These are phyloP conservation scores for Candida tallmaniae DNA, from an alignment of 805 yeast genomes.

Conservation along the genomic window DNA sequence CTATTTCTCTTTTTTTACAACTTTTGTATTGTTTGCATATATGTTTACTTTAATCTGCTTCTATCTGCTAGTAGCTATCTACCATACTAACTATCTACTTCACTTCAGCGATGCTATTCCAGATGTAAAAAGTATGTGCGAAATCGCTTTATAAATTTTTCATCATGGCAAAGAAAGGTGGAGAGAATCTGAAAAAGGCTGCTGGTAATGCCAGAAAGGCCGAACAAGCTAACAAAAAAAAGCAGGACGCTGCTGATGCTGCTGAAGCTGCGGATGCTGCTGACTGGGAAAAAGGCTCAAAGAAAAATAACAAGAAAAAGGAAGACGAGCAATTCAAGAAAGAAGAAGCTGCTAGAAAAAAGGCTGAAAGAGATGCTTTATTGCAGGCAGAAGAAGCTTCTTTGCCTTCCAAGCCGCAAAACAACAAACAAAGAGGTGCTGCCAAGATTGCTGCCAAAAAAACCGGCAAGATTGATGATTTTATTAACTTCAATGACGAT, in stretches of 20 bases:
- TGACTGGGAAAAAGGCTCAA: slow-evolving; percentile 69
- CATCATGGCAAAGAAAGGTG: slow-evolving; percentile 45
- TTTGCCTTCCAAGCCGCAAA: slow-evolving; percentile 52
- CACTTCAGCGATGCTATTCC: too few species aligned
- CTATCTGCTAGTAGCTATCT: too few species aligned
- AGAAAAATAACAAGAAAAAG: slow-evolving; percentile 65
- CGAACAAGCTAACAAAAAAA: slow-evolving; percentile 56
- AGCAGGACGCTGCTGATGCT: slow-evolving; percentile 44
- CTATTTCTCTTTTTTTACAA: neutral
- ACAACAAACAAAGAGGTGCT: slow-evolving; percentile 59
- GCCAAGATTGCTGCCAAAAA: slow-evolving; percentile 60
- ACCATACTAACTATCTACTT: too few species aligned
- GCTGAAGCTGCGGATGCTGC: slow-evolving; percentile 53
- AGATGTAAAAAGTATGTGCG: too few species aligned
- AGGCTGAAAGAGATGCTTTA: slow-evolving; percentile 74
- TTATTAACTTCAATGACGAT: slow-evolving; percentile 50
- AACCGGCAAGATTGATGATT: slow-evolving; percentile 63
- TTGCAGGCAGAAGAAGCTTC: slow-evolving; percentile 62
- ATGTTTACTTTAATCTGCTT: too few species aligned
- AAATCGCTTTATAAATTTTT: neutral
- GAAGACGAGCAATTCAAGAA: slow-evolving; percentile 63
- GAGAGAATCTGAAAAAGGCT: slow-evolving; percentile 52
- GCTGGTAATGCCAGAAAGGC: slow-evolving; percentile 67
- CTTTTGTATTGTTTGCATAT: too few species aligned
- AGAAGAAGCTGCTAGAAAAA: slow-evolving; percentile 72